Evolutionary conservation across 257 asterid species (phyloP).

Genomic region (Ajuga chamaepitys): DNA sequence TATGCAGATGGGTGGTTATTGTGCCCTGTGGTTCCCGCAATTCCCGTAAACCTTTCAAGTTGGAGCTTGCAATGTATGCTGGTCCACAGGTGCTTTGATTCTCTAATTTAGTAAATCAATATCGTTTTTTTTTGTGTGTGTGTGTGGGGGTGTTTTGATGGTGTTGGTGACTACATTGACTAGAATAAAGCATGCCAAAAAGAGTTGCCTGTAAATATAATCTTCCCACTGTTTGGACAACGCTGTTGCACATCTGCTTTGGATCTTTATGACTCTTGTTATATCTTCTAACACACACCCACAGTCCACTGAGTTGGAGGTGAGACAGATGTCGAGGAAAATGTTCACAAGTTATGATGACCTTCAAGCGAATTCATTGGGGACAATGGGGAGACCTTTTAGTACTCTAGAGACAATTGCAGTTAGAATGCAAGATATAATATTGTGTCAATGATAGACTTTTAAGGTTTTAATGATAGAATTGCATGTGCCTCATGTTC

Average conservation of each 20-base stretch:
- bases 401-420: background rate
- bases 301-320: background rate
- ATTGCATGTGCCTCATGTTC: constrained; percentile 1
- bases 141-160: too few relatives aligned
- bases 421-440: background rate
- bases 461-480: too few relatives aligned
- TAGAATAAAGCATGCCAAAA: too few relatives aligned
- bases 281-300: background rate
- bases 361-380: background rate
- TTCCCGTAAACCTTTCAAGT: constrained; percentile 62
- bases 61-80: constrained; percentile 85
- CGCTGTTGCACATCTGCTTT: background rate
- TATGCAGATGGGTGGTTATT: constrained; percentile 82
- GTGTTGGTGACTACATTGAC: too few relatives aligned
- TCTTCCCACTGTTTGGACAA: background rate
- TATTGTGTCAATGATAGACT: background rate
- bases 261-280: background rate
- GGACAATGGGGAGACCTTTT: background rate
- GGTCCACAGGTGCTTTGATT: constrained; percentile 45
- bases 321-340: background rate
- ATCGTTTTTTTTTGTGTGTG: background rate
- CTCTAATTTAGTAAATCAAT: background rate
- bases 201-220: background rate
- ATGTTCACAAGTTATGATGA: background rate
- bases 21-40: constrained; percentile 79